Conservation (phyloP, 345 rosid genomes). For the Anacardium occidentale region DNA sequence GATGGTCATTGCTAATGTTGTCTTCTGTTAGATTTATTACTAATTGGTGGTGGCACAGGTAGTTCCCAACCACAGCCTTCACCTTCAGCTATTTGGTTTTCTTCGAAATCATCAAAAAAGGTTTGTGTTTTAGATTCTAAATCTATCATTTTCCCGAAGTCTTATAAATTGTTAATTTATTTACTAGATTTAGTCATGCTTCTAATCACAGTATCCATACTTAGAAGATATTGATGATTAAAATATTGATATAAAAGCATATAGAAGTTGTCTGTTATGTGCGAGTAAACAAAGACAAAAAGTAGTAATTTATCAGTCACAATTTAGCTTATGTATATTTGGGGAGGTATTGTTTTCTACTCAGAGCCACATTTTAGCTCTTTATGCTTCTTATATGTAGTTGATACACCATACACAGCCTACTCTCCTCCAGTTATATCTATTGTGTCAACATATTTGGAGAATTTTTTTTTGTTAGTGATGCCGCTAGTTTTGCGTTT, state of each 20-base stretch:
- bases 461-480: background rate
- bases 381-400: background rate
- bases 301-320: background rate
- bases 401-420: background rate
- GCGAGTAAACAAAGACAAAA: background rate
- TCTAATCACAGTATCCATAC: background rate
- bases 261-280: background rate
- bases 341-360: background rate
- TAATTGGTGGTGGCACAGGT: constrained; percentile 43
- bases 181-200: background rate
- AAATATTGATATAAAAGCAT: background rate
- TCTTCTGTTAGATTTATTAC: constrained; percentile 13
- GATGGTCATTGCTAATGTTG: constrained; percentile 8
- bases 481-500: background rate
- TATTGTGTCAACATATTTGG: background rate
- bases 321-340: background rate
- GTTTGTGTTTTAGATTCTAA: constrained; percentile 30
- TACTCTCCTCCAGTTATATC: background rate
- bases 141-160: background rate
- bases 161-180: background rate
- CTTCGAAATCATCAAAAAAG: constrained; percentile 82
- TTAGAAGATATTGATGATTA: background rate
- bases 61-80: constrained; percentile 43
- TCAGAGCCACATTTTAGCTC: background rate
- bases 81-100: constrained; percentile 71